These are phyloP conservation scores for Globisporangium carolinianum DNA, from an alignment of 352 stramenopile genomes.

Conservation along the genomic window DNA sequence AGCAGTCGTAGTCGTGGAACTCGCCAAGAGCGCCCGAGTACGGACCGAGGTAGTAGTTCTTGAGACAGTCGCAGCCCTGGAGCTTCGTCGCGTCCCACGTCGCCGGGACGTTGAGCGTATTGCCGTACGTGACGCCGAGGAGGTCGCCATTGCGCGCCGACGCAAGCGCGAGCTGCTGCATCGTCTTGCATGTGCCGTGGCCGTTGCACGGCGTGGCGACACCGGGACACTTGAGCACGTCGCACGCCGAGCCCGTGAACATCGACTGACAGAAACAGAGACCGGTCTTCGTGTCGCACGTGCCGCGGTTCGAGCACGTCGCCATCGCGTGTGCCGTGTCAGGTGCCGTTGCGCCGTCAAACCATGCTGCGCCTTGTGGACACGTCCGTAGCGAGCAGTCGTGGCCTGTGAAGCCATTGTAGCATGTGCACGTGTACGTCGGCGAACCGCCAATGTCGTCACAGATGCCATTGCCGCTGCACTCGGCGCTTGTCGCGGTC, in stretches of 20 bases:
- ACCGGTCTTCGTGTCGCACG: constrained; percentile 44
- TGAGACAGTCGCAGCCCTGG: constrained; percentile 73
- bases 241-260: constrained; percentile 78
- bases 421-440: constrained; percentile 52
- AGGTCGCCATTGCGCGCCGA: constrained; percentile 31
- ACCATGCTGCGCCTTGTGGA: constrained; percentile 50
- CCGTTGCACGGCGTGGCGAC: constrained; percentile 41
- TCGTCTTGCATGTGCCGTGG: constrained; percentile 67
- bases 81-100: constrained; percentile 85
- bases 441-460: constrained; percentile 16
- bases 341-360: constrained; percentile 45
- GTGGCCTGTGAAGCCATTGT: constrained; percentile 42
- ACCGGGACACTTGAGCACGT: constrained; percentile 47
- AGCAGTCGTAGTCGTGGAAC: constrained; percentile 65
- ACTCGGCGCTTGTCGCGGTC: constrained; percentile 22
- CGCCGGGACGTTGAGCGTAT: constrained; percentile 39
- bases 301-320: constrained; percentile 48
- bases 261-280: constrained; percentile 53
- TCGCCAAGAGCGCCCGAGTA: constrained; percentile 51
- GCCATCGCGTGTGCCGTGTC: constrained; percentile 43
- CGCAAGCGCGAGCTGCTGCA: constrained; percentile 51
- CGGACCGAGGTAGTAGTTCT: constrained; percentile 59
- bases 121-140: constrained; percentile 52
- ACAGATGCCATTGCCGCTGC: constrained; percentile 45
- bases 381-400: constrained; percentile 56